Conservation (phyloP, 441 rosid genomes). For the Erodium trifolium region DNA sequence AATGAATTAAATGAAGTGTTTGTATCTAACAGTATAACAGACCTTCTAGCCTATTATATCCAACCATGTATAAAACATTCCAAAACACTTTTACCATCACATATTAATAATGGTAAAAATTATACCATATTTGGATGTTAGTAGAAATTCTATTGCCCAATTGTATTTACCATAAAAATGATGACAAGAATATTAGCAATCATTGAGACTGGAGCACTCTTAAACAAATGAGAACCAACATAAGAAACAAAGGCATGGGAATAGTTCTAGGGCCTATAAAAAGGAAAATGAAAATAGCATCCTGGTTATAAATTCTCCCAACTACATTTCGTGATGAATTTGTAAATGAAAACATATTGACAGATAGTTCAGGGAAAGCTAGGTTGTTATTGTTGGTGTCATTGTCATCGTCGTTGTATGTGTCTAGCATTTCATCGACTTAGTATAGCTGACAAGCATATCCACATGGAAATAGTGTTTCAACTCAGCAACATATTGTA, state of each 20-base stretch:
- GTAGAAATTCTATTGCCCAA: neutral
- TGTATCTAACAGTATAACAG: neutral
- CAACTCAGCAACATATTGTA: constrained; percentile 3
- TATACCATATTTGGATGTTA: neutral
- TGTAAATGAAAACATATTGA: neutral
- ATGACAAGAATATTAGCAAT: neutral
- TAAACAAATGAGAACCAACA: neutral
- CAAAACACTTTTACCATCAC: constrained; percentile 6
- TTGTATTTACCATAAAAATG: neutral
- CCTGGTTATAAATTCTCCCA: neutral
- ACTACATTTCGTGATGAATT: neutral
- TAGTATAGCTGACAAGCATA: constrained; percentile 4
- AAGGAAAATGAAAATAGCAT: neutral
- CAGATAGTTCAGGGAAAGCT: neutral
- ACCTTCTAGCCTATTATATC: neutral
- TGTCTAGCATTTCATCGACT: neutral
- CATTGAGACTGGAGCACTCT: constrained; percentile 6
- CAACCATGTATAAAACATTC: neutral
- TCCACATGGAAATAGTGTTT: neutral
- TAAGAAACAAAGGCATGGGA: neutral
- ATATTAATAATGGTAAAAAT: constrained; percentile 13
- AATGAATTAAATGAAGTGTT: neutral
- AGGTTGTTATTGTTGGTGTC: neutral
- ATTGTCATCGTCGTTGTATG: neutral
- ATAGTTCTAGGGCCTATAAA: neutral